A percentile compares a stretch with the other conserved stretches of the same genome.
Conservation (phyloP, 768 basidiomycete species). For the Cystobasidium onofrii region DNA sequence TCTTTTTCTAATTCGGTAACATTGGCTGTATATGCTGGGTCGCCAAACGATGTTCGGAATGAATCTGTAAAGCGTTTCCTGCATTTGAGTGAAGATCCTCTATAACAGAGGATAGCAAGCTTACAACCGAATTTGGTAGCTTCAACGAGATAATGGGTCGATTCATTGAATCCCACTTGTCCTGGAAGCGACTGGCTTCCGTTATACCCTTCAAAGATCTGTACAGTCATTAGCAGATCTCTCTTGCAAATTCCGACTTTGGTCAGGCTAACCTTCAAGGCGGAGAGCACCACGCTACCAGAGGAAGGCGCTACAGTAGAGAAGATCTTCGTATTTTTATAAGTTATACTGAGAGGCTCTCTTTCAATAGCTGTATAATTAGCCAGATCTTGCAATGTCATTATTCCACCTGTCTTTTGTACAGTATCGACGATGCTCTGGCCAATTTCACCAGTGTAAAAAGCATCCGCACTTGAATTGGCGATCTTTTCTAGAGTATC, state of each 20-base stretch:
- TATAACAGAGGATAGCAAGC: too few relatives aligned
- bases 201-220: constrained; percentile 41
- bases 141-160: constrained; percentile 47
- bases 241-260: too few relatives aligned
- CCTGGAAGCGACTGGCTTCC: constrained; percentile 34
- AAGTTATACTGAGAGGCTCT: constrained; percentile 39
- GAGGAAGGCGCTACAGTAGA: constrained; percentile 48
- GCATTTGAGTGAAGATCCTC: neutral
- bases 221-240: too few relatives aligned
- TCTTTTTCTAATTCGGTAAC: constrained; percentile 45
- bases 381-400: constrained; percentile 39
- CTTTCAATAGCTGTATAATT: constrained; percentile 38
- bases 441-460: constrained; percentile 38
- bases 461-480: constrained; percentile 30
- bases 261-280: constrained; percentile 48
- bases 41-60: constrained; percentile 44
- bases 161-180: constrained; percentile 45
- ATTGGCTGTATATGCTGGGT: constrained; percentile 48
- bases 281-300: constrained; percentile 46
- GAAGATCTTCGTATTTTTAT: constrained; percentile 41
- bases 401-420: constrained; percentile 38
- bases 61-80: constrained; percentile 19
- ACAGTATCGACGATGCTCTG: constrained; percentile 37
- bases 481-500: constrained; percentile 39
- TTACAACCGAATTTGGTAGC: constrained; percentile 47